Evolutionary conservation across 192 early-diverging fungal genomes (phyloP).

Genomic region (Dissophora ornata): DNA sequence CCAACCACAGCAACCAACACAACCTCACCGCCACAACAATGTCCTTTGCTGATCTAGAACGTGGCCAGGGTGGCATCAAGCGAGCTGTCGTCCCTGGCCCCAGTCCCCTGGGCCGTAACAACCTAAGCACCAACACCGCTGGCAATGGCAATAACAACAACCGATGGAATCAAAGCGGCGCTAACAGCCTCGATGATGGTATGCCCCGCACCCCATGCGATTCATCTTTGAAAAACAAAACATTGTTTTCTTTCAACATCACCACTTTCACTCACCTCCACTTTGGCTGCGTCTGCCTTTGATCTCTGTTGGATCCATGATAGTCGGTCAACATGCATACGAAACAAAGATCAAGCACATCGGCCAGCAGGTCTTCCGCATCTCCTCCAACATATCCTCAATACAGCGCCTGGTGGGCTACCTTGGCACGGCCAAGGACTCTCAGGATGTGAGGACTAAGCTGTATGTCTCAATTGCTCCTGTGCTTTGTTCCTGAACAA

Average conservation of each 20-base stretch:
- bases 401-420: conserved; percentile 83
- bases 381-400: conserved; percentile 86
- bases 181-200: conserved; percentile 12
- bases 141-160: conserved; percentile 9
- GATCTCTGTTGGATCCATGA: too few species aligned
- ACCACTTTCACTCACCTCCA: too few species aligned
- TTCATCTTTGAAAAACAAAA: background rate
- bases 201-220: too few species aligned
- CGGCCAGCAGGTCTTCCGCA: conserved; percentile 87
- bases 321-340: conserved; percentile 20
- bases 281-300: too few species aligned
- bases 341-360: conserved; percentile 60
- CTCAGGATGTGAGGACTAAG: conserved; percentile 78
- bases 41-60: conserved; percentile 52
- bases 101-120: conserved; percentile 14
- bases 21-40: too few species aligned
- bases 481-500: too few species aligned
- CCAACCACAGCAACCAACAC: too few species aligned
- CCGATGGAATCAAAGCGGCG: background rate
- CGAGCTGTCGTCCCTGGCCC: conserved; percentile 8
- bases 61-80: conserved; percentile 15
- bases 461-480: conserved; percentile 64
- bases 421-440: conserved; percentile 82
- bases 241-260: background rate
- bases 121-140: background rate